These are phyloP conservation scores for Candida tetrigidarum DNA, from an alignment of 1,139 yeast genomes.

Conservation along the genomic window DNA sequence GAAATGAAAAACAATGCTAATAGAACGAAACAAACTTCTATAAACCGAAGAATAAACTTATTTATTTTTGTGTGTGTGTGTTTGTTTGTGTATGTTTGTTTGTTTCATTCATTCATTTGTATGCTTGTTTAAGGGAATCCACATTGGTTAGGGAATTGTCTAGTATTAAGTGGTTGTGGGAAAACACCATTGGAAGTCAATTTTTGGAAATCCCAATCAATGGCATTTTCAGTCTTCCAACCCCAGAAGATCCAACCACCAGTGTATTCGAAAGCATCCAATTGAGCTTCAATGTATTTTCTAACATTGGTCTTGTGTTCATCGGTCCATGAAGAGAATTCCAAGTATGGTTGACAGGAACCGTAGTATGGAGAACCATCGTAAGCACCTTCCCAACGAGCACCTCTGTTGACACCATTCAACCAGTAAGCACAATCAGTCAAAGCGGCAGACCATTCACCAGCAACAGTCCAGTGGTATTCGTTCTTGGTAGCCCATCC, in stretches of 20 bases:
- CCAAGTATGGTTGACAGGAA: slow-evolving; percentile 62
- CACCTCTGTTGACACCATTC: slow-evolving; percentile 62
- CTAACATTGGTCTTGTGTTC: slow-evolving; percentile 63
- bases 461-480: slow-evolving; percentile 68
- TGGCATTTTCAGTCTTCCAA: slow-evolving; percentile 82
- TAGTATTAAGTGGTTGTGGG: slow-evolving; percentile 76
- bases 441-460: slow-evolving; percentile 68
- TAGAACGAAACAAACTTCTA: neutral
- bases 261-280: slow-evolving; percentile 75
- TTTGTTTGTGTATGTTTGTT: neutral
- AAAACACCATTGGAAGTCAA: slow-evolving; percentile 67
- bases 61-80: no score
- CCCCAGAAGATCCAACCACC: slow-evolving; percentile 93
- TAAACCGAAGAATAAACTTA: neutral
- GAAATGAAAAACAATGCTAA: no score
- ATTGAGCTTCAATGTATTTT: slow-evolving; percentile 82
- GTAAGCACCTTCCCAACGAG: slow-evolving; percentile 67
- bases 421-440: slow-evolving; percentile 72
- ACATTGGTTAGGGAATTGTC: slow-evolving; percentile 77
- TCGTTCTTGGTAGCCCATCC: slow-evolving; percentile 58
- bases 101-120: neutral
- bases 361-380: slow-evolving; percentile 58
- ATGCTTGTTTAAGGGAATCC: no score
- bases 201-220: slow-evolving; percentile 95
- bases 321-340: slow-evolving; percentile 62